Conservation (phyloP, 345 rosid genomes). For the Syzygium oleosum region DNA sequence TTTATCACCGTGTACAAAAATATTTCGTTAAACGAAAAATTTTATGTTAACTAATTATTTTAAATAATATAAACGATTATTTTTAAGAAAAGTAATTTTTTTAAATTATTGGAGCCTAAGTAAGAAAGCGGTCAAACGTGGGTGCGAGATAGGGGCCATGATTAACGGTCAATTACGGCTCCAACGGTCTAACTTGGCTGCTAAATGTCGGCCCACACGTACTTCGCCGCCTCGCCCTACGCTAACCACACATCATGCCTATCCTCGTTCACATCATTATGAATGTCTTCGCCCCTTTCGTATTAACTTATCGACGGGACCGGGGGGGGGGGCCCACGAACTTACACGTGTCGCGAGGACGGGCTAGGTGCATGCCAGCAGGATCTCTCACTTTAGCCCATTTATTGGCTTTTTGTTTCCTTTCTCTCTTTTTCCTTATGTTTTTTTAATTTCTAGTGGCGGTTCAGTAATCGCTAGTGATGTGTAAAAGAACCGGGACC, state of each 20-base stretch:
- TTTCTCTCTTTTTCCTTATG: neutral
- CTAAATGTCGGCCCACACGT: neutral
- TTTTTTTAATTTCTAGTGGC: neutral
- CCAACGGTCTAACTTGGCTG: neutral
- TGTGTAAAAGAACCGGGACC: too few species aligned
- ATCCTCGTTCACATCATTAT: neutral
- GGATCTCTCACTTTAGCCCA: neutral
- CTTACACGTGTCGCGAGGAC: neutral
- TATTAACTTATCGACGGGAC: neutral
- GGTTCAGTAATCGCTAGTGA: too few species aligned
- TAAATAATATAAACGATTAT: too few species aligned
- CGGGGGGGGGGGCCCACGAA: neutral
- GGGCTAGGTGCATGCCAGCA: neutral
- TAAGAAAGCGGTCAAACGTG: neutral
- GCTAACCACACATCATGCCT: neutral
- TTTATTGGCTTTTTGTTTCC: neutral
- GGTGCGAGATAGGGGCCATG: neutral
- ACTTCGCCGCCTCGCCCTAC: neutral
- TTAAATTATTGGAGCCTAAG: too few species aligned
- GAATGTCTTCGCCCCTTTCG: accelerated
- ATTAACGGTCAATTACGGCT: neutral
- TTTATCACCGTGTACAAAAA: too few species aligned
- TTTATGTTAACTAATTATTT: too few species aligned
- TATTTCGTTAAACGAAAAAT: too few species aligned
- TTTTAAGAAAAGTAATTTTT: too few species aligned